Evolutionary conservation across 1,284 basidiomycete genomes (phyloP), one percentile per base, ranked within the genome.

Genomic region (Baeospora myosura): DNA sequence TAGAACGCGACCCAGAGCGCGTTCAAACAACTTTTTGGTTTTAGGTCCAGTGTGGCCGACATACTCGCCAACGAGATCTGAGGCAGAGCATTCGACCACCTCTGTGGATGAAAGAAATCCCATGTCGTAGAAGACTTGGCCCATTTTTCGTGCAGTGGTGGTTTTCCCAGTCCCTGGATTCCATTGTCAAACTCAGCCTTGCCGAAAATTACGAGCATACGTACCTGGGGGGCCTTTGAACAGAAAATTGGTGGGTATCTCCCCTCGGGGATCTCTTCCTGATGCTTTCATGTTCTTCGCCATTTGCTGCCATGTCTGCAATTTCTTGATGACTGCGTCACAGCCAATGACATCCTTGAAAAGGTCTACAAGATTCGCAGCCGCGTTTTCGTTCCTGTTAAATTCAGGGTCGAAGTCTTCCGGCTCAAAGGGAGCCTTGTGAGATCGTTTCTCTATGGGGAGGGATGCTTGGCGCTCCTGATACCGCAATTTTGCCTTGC

Each of bases 211-310:
- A 31, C 18, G 33, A 38, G 24, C 21, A 34, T 11, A 47, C 55
- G 45, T 48, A 75, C 79, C 80, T 50, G 81, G 81, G 5, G 81
- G 81, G 0, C 81, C 81, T 49, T 78, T 83, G 65, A 84, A 83
- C 2, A 84, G 63, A 49, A 82, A 84, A 43, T 69, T 80, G 4
- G 74, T 83, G 0, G 81, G 80, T 16, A 83, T 72, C 20, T 65
- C 58, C 0, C 68, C 60, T 1, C 70, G 64, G 22, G 66, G 57
- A 42, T 78, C 70, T 16, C 62, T 57, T 0, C 65, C 66, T 17
- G 59, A 57, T 4, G 48, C 52, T 49, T 72, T 74, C 56, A 68
- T 64, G 14, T 51, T 57, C 3, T 53, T 52, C 2, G 75, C 71
- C 12, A 76, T 69, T 41, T 65, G 59, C 52, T 83, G 81, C 44